Evolutionary conservation across 108 stramenopile genomes (phyloP), one percentile per base, ranked within the genome.

Genomic region (Mayamaea pseudoterrestris): DNA sequence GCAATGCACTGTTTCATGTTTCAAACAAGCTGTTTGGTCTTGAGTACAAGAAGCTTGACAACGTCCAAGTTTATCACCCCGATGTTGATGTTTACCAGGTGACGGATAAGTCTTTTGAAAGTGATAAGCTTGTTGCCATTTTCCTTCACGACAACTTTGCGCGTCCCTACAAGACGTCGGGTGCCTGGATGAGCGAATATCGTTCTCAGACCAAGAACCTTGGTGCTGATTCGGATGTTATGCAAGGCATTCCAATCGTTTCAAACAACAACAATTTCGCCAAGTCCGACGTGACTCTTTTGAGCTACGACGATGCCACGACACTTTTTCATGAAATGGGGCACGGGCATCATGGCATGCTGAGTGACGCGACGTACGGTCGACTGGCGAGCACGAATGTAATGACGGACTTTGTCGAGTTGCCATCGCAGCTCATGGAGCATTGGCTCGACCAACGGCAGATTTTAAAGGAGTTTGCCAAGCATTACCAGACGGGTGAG

Each of bases 111-210:
- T n/a, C 36, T 17, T 39, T 45, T 5, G 50, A 48, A 14, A 41
- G 42, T 6, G 67, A 75, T 29, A 61, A 70, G 28, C 62, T 85
- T 5, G 61, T 78, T 1, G 72, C 78, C 0, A 50, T 85, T 23
- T 85, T 85, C 46, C 9, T 85, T 16, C 83, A 85, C 40, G 83
- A 85, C 46, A 85, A 85, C 58, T 85, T 53, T 59, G 73, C 78
- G 16, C 63, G 83, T 14, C 61, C 63, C 2, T 55, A 62, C 59
- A 85, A 85, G 30, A 50, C 52, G n/a, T 53, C 68, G 47, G 78
- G 77, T 12, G 83, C 83, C 2, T 85, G 83, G 83, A 85, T 85
- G 83, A 67, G 65, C 45, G 83, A 85, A 60, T 75, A 66, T 43
- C 78, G 83, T n/a, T 54, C 69, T 12, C 83, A 85, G 47, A 78